These are phyloP conservation scores for Carallia brachiata DNA, from an alignment of 345 rosid species.

Conservation along the genomic window DNA sequence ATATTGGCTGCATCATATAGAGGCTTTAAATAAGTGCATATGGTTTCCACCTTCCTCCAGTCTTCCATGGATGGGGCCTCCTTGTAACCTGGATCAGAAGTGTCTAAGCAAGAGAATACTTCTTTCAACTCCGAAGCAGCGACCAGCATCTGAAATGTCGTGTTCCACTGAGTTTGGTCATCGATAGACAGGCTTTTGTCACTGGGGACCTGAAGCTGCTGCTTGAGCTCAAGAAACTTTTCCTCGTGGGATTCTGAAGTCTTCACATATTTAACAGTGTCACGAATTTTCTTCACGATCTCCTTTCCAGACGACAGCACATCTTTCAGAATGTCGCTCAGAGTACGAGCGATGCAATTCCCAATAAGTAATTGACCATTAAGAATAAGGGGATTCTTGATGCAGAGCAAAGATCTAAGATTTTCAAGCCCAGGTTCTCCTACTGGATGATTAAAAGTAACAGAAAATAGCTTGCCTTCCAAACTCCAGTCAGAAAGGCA, in stretches of 20 bases:
- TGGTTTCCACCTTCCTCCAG: constrained; percentile 68
- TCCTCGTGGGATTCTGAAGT: constrained; percentile 82
- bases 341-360: constrained; percentile 58
- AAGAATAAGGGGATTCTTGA: constrained; percentile 66
- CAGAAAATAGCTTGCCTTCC: constrained; percentile 75
- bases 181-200: constrained; percentile 67
- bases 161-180: constrained; percentile 73
- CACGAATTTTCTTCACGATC: constrained; percentile 65
- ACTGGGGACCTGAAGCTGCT: constrained; percentile 84
- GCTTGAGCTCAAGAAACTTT: constrained; percentile 81
- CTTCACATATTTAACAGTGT: constrained; percentile 82
- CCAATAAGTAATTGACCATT: constrained; percentile 77
- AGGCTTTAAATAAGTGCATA: constrained; percentile 71
- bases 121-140: constrained; percentile 82
- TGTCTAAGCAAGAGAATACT: constrained; percentile 84
- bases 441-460: constrained; percentile 55
- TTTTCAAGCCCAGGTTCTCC: constrained; percentile 56
- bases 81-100: constrained; percentile 79
- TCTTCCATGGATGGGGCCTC: constrained; percentile 66
- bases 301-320: constrained; percentile 50
- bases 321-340: constrained; percentile 60
- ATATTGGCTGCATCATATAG: constrained; percentile 66
- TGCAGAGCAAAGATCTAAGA: constrained; percentile 61
- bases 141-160: constrained; percentile 77
- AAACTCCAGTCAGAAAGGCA: constrained; percentile 85